Evolutionary conservation across 805 yeast species (phyloP).

Genomic region (Tetrapisispora taiwanensis): DNA sequence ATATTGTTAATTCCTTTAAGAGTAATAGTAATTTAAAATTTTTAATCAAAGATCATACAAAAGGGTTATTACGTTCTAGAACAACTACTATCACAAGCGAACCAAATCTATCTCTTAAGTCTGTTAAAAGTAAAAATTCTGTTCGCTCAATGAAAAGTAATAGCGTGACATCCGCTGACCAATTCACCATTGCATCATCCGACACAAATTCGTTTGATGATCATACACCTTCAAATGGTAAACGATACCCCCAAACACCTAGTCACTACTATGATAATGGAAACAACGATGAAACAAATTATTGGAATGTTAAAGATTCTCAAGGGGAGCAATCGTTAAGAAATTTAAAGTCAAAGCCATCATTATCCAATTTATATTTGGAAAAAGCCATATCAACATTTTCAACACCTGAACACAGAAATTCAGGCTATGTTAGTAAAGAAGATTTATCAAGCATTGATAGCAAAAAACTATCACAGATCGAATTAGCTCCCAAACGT

Average conservation of each 20-base stretch:
- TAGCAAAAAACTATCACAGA: slow-evolving; percentile 52
- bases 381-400: slow-evolving; percentile 3
- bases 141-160: slow-evolving; percentile 21
- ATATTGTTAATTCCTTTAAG: slow-evolving; percentile 30
- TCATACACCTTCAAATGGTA: slow-evolving; percentile 12
- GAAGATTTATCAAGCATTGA: slow-evolving; percentile 65
- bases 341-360: slow-evolving; percentile 6
- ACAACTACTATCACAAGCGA: slow-evolving; percentile 12
- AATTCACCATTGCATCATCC: slow-evolving; percentile 22
- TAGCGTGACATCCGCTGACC: slow-evolving; percentile 19
- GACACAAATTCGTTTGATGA: slow-evolving; percentile 27
- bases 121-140: slow-evolving; percentile 22
- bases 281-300: slow-evolving; percentile 18
- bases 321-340: slow-evolving; percentile 9
- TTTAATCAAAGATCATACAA: slow-evolving; percentile 22
- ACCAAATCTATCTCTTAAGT: slow-evolving; percentile 8
- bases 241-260: slow-evolving; percentile 28
- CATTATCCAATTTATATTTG: slow-evolving; percentile 5
- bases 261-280: slow-evolving; percentile 23
- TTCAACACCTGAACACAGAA: slow-evolving; percentile 7
- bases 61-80: slow-evolving; percentile 12
- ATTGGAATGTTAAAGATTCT: slow-evolving; percentile 24
- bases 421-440: slow-evolving; percentile 46
- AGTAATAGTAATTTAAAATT: slow-evolving; percentile 24
- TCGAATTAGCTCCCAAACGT: slow-evolving; percentile 49